Evolutionary conservation across 257 asterid genomes (phyloP), one percentile per base, ranked within the genome.

Genomic region (Ehretia macrophylla): DNA sequence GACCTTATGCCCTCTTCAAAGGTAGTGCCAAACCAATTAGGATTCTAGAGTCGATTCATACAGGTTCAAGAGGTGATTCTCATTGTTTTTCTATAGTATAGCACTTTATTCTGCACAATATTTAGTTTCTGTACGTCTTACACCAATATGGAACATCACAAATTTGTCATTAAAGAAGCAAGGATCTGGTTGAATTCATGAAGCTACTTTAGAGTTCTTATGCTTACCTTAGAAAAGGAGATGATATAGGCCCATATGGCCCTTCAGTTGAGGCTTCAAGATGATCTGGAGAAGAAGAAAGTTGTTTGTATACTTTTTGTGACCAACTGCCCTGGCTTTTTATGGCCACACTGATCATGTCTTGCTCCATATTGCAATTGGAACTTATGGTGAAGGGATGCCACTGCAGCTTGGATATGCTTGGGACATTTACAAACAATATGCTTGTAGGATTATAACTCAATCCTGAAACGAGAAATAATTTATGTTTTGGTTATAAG

Each of bases 251-350:
- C 37, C 79, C 85, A 32, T 83, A 79, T 0, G 95, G 95, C 57
- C 91, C 95, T 66, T 85, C 88, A 0, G 75, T 56, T 0, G 84
- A 79, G 54, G 77, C 81, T 70, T 74, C 64, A 60, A 81, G 76
- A 67, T 52, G 79, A 54, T 77, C 80, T 40, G 17, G 55, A 39
- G 77, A 51, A 4, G 69, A 69, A 27, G 73, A 68, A 49, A 79
- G 72, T 61, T 72, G 66, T 42, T 54, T 38, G 20, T 63, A 71
- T 5, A 78, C 66, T 62, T 68, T 74, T 39, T 55, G 68, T 58
- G 78, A 71, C 81, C 84, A 78, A 50, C 63, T 74, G 14, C 84
- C 78, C 10, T 60, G 60, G 16, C 57, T 55, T 59, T 74, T 74
- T 23, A 78, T 56, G 10, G 45, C 78, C 35, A 74, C 18, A 39